Base-by-base conservation (phyloP, 371 early-diverging fungal genomes). In the Aphelidium insulamus region DNA sequence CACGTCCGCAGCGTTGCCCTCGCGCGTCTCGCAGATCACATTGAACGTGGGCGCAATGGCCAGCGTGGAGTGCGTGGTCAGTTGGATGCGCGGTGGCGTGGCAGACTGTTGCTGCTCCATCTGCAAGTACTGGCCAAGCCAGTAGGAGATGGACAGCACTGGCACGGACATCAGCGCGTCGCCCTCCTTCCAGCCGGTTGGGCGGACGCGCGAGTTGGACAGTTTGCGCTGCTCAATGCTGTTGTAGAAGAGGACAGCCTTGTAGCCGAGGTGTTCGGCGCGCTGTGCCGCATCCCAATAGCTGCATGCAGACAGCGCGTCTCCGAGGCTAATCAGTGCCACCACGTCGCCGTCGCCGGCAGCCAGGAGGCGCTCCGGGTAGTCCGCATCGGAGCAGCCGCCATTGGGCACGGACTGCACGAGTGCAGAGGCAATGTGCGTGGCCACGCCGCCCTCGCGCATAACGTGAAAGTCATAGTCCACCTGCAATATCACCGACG, bases 121-220 rank as follows among this genome's bases (percentile, higher is more conserved):
- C n/a, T n/a, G n/a, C n/a, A n/a, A n/a, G n/a, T n/a, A 12, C 18
- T 32, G 39, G 1, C 43, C 43, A 6, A 43, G 26, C 10, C 38
- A 33, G 26, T 26, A 26, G n/a, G 39, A 21, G 1, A 32, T 28
- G 3, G 43, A 28, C 10, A 43, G 12, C 16, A 43, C 43, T 2
- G 43, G 43, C 18, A 43, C 38, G 2, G 20, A 33, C 38, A 43
- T 43, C 20, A 38, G 28, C 12, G 43, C 38, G 33, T 43, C 54
- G 21, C 54, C 52, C 23, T 54, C 46, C 31, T 51, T 52, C 55
- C 55, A 54, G 10, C 39, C 49, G 9, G 32, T 15, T 26, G 44
- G 34, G 16, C 55, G 43, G 17, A 52, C 44, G 5, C 52, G 49
- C 4, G 38, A 43, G 26, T 22, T 44, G 15, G 46, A 18, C 14